Base-by-base conservation (phyloP, 208 protist species). In the Wallacemonas rigidus region DNA sequence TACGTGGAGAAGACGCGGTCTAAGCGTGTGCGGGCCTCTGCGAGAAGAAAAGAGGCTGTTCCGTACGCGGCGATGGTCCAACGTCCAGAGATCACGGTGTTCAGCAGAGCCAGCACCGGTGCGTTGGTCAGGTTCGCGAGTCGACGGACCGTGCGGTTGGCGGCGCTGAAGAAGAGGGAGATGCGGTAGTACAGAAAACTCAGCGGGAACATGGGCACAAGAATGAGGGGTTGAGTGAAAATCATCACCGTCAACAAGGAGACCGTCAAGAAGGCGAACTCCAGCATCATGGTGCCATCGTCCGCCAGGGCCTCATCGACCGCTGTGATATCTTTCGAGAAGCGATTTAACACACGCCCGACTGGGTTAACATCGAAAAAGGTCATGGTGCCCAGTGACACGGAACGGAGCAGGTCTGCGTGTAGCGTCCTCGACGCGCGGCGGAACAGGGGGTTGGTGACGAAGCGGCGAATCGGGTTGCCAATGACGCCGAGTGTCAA, bases 341-440 rank as follows among this genome's bases (percentile, higher is more conserved):
- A 99, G 41, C 98, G 83, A 68, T 98, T 98, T 17, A 99, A 26
- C 26, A 99, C 91, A 39, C 97, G 86, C 2, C 98, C 98, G 7
- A 91, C 41, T 0, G 96, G 97, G 1, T 90, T 99, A 2, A 79
- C 90, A 73, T 99, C 95, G 78, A 98, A 99, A 71, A 98, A 99
- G 11, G 64, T 60, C 80, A 97, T 91, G 8, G 92, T 90, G 15
- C 79, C 80, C 5, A 43, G 54, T 1, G 83, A 39, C n/a, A 96
- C 57, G 35, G 72, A 89, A 8, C 62, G 58, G 12, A 95, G 76
- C 40, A 94, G 39, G 6, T 56, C 51, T 4, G 67, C 35, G 71
- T 95, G 89, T 15, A 95, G 58, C 12, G 15, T 56, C n/a, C 39
- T 53, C 1, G 68, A 69, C 1, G 71, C 85, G 5, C 2, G 12